Conservation (phyloP, 805 yeast species). For the Tetrapisispora nanseiensis region DNA sequence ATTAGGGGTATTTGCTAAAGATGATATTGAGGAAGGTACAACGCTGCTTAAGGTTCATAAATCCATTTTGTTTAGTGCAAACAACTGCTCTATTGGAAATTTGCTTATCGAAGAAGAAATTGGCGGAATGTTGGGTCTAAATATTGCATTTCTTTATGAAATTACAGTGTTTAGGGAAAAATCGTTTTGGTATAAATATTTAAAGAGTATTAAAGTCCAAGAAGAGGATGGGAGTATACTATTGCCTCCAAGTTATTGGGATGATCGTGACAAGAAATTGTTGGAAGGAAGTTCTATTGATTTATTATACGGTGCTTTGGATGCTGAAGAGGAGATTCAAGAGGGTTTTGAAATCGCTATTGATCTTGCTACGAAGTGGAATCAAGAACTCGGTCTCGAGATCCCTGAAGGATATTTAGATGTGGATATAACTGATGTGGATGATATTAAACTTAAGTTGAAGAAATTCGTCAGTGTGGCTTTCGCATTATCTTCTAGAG, state of each 20-base stretch:
- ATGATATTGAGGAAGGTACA: conserved; percentile 31
- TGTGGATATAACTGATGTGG: conserved; percentile 17
- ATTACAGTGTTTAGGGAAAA: conserved; percentile 36
- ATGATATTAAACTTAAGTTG: conserved; percentile 25
- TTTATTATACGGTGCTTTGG: conserved; percentile 39
- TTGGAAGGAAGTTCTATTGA: conserved; percentile 54
- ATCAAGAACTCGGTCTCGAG: conserved; percentile 14
- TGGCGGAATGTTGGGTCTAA: conserved; percentile 57
- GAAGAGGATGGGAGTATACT: conserved; percentile 27
- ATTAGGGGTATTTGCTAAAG: conserved; percentile 57
- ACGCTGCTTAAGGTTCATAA: conserved; percentile 55
- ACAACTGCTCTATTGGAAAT: conserved; percentile 56
- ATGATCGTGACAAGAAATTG: conserved; percentile 34
- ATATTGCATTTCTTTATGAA: conserved; percentile 67
- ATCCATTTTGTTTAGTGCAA: conserved; percentile 44
- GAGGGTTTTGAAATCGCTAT: conserved; percentile 32
- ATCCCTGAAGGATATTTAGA: conserved; percentile 27
- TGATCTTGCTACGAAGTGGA: conserved; percentile 30
- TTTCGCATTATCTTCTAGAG: conserved; percentile 61
- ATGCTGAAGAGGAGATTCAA: conserved; percentile 29
- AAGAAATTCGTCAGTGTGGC: conserved; percentile 46
- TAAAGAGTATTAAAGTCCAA: conserved; percentile 40
- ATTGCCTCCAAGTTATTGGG: conserved; percentile 63
- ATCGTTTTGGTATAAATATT: conserved; percentile 76
- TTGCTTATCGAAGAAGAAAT: conserved; percentile 50